Evolutionary conservation across 2,329 filamentous ascomycete genomes (phyloP), one percentile per base, ranked within the genome.

Genomic region (Xylariomycetidae sp.): DNA sequence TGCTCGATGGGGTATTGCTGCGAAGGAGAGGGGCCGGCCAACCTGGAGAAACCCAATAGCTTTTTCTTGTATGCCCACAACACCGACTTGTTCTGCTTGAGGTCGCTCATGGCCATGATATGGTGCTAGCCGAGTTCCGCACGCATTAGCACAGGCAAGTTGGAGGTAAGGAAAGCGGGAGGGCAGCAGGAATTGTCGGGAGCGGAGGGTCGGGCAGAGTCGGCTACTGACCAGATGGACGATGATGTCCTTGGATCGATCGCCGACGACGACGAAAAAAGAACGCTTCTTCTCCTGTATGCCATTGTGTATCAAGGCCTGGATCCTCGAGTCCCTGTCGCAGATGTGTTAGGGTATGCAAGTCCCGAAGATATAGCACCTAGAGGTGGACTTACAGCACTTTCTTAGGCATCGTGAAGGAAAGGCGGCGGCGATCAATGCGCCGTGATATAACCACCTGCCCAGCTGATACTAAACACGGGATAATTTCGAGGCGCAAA

Each of bases 61-160:
- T 98, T 92, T 61, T 94, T 94, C 73, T 97, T 97, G 70, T 98
- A 98, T 14, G 92, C 90, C 92, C 92, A 98, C 9, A 98, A 70
- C 3, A 98, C 88, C 10, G 86, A 92, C 63, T 97, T 97, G 68
- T 92, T 94, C 61, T 94, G 80, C 65, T 94, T 94, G 45, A 96
- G 78, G 58, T 95, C 87, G 57, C 85, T 82, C 50, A 79, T 85
- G 31, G 89, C 84, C 72, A 96, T 85, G 55, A 98, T 94, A 56
- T 92, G 88, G 66, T 97, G 89, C 39, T 33, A 75, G n/a, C 20
- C 20, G n/a, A 23, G 20, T 8, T 8, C n/a, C 8, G 8, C 13
- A 30, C 7, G 16, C 20, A 25, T 33, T 20, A n/a, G 13, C 23
- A 33, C 27, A 41, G 30, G 11, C 14, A 19, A 11, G n/a, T n/a